These are phyloP conservation scores for Penicillium odoratum DNA, from an alignment of 495 filamentous ascomycete genomes.

Conservation along the genomic window DNA sequence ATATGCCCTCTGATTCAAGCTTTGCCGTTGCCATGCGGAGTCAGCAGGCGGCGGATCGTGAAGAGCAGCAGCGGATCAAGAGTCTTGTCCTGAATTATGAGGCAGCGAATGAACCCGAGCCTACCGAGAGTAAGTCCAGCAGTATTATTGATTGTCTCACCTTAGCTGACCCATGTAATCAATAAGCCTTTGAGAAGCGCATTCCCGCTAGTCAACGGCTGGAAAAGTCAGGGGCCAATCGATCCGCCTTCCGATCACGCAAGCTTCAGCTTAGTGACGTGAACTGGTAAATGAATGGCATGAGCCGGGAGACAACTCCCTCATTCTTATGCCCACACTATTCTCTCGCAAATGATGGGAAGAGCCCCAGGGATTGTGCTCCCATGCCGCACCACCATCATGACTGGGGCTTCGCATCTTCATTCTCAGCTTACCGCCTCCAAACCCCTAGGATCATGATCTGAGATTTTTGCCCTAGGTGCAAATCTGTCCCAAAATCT, in stretches of 20 bases:
- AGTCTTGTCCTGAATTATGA: constrained; percentile 96
- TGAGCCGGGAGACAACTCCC: neutral
- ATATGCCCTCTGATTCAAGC: constrained; percentile 88
- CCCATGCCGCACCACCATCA: neutral
- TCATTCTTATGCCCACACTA: neutral
- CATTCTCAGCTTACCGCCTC: no score
- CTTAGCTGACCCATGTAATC: neutral
- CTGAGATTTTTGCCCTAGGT: no score
- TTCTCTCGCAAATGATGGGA: neutral
- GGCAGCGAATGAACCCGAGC: constrained; percentile 72
- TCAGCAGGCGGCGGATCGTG: constrained; percentile 90
- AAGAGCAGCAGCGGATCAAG: constrained; percentile 98
- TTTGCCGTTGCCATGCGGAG: constrained; percentile 95
- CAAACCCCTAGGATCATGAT: no score
- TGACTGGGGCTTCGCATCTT: no score
- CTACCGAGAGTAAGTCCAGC: constrained; percentile 60
- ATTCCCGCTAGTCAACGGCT: constrained; percentile 40
- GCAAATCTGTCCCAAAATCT: no score
- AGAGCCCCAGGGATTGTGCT: neutral
- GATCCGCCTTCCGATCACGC: constrained; percentile 77
- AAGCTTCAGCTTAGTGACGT: constrained; percentile 95
- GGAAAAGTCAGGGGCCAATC: constrained; percentile 71
- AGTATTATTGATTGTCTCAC: neutral
- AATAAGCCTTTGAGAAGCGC: constrained; percentile 38
- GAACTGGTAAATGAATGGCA: constrained; percentile 71